A percentile compares a stretch with the other conserved stretches of the same genome.
These are phyloP conservation scores for Solanum tarijense DNA, from an alignment of 257 asterid species.

Conservation along the genomic window DNA sequence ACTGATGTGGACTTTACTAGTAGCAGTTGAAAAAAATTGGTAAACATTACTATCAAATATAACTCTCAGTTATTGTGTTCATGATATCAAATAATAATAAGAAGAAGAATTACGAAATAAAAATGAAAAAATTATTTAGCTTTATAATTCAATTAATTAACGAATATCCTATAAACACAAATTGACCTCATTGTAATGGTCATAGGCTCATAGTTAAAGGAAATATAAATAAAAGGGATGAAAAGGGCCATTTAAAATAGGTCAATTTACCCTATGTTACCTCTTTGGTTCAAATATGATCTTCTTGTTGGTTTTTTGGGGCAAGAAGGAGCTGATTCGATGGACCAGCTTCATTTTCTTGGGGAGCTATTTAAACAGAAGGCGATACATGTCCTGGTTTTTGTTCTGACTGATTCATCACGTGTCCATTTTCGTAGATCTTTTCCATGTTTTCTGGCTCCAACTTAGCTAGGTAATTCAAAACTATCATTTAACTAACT, in stretches of 20 bases:
- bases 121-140: neutral
- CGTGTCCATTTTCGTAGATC: no score
- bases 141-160: neutral
- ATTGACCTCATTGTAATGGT: neutral
- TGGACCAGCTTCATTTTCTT: fast-evolving
- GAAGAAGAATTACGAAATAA: neutral
- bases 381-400: no score
- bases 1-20: neutral
- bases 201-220: neutral
- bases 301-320: neutral
- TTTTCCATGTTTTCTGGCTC: no score
- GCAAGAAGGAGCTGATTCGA: no score
- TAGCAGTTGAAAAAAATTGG: neutral
- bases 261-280: neutral
- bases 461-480: no score
- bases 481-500: neutral
- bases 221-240: neutral
- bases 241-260: neutral
- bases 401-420: no score
- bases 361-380: no score
- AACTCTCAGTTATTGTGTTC: neutral
- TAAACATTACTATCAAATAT: neutral
- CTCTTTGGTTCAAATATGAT: neutral
- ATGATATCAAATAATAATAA: neutral
- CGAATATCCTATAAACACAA: neutral